These are phyloP conservation scores for Gymnopilus junonius DNA, from an alignment of 768 basidiomycete genomes.

Conservation along the genomic window DNA sequence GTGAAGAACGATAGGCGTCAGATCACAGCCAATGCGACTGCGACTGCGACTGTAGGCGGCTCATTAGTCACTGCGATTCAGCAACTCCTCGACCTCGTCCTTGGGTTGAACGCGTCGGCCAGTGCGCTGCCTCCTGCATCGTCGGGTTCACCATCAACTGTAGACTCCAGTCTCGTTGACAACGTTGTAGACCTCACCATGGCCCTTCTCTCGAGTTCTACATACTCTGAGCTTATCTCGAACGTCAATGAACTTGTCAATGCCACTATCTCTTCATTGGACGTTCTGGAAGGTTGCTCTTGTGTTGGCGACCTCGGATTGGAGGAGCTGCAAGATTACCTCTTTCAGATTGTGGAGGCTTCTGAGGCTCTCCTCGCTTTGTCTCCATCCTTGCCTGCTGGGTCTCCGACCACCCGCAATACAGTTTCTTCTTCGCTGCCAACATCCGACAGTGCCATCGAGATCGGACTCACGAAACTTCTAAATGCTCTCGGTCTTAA, in stretches of 20 bases:
- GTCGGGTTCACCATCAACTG: background rate
- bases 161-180: conserved; percentile 2
- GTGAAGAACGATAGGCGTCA: conserved; percentile 1
- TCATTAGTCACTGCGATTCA: conserved; percentile 8
- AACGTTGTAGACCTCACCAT: conserved; percentile 13
- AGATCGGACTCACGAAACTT: conserved; percentile 20
- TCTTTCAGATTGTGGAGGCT: background rate
- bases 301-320: background rate
- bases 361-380: conserved; percentile 10
- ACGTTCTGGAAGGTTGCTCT: conserved; percentile 1
- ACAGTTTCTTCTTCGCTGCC: background rate
- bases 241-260: conserved; percentile 2
- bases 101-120: conserved; percentile 13
- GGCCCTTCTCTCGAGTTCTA: conserved; percentile 4
- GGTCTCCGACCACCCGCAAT: background rate
- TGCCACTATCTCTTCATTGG: background rate
- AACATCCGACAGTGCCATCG: conserved; percentile 6
- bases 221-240: conserved; percentile 10
- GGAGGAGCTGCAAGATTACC: background rate
- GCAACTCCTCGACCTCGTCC: conserved; percentile 16
- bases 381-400: conserved; percentile 2
- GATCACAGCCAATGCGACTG: conserved; percentile 2
- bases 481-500: conserved; percentile 18
- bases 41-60: background rate
- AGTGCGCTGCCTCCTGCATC: background rate